Conservation (phyloP, 495 filamentous ascomycete species). For the Alectoria sarmentosa region DNA sequence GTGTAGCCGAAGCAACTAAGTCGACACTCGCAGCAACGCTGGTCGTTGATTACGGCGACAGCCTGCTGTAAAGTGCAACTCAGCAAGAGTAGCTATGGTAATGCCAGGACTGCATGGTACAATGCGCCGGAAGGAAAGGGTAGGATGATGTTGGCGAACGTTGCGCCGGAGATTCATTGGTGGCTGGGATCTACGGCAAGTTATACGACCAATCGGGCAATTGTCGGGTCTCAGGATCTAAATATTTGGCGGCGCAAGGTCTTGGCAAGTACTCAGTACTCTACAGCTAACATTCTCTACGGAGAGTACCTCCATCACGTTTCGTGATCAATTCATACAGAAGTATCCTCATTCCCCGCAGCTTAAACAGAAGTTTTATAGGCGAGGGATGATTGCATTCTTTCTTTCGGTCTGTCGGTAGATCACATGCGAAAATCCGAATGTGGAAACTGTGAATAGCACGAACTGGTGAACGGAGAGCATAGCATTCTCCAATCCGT, state of each 20-base stretch:
- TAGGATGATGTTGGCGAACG: too few relatives aligned
- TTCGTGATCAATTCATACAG: background rate
- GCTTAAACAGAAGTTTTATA: background rate
- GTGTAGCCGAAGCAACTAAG: conserved; percentile 14
- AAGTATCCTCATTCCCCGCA: background rate
- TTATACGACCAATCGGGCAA: too few relatives aligned
- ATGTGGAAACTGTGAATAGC: background rate
- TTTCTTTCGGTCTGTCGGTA: background rate
- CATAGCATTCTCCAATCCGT: background rate
- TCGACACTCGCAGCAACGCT: background rate
- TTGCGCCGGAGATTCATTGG: too few relatives aligned
- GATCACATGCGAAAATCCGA: background rate
- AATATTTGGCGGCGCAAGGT: too few relatives aligned
- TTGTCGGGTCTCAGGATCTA: too few relatives aligned
- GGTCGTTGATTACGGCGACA: background rate
- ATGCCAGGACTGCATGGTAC: background rate
- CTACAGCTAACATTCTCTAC: too few relatives aligned
- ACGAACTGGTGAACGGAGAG: background rate
- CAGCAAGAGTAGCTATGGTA: background rate
- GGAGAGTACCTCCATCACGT: background rate
- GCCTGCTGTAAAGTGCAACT: background rate
- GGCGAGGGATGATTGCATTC: background rate
- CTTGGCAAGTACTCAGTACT: too few relatives aligned
- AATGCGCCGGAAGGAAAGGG: background rate
- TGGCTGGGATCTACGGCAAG: too few relatives aligned